phyloP scores from a whole-genome alignment of 371 early-diverging fungal genomes.

The Mucor velutinosus region DNA sequence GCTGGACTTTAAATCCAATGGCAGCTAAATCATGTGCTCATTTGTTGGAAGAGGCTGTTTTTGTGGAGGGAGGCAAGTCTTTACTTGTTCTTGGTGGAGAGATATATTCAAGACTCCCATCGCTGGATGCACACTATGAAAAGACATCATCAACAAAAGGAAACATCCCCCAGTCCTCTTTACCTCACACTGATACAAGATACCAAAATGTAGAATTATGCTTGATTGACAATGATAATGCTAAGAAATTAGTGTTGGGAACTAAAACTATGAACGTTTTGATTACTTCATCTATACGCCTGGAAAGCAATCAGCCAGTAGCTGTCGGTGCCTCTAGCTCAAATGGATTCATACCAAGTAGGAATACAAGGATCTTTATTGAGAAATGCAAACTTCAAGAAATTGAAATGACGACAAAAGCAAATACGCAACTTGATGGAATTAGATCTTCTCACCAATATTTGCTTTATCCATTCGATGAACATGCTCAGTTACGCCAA shows the following conservation, averaged over 20 bases:
- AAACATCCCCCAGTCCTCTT: slow-evolving; percentile 11
- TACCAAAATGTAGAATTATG: slow-evolving; percentile 5
- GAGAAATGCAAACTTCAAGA: slow-evolving; percentile 13
- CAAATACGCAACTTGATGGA: background rate
- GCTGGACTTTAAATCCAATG: slow-evolving; percentile 7
- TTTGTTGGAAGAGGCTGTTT: slow-evolving; percentile 10
- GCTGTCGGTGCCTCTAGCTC: slow-evolving; percentile 24
- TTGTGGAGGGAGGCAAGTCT: slow-evolving; percentile 7
- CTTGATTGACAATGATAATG: slow-evolving; percentile 13
- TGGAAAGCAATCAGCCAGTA: slow-evolving; percentile 13
- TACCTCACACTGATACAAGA: slow-evolving; percentile 11
- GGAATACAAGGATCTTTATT: slow-evolving; percentile 11
- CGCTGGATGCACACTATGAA: slow-evolving; percentile 12
- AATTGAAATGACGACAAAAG: slow-evolving; percentile 11
- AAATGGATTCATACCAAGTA: slow-evolving; percentile 26
- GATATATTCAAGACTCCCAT: slow-evolving; percentile 14
- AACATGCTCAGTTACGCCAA: slow-evolving; percentile 17
- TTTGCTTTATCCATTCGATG: slow-evolving; percentile 24
- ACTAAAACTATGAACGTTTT: slow-evolving; percentile 29
- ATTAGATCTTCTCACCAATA: slow-evolving; percentile 10
- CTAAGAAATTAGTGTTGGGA: slow-evolving; percentile 25
- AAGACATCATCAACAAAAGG: slow-evolving; percentile 11
- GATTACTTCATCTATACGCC: slow-evolving; percentile 18
- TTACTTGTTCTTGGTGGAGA: slow-evolving; percentile 10
- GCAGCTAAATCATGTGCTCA: slow-evolving; percentile 1